Evolutionary conservation across 2,329 filamentous ascomycete species (phyloP).

Genomic region (Pseudocercospora pini-densiflorae): DNA sequence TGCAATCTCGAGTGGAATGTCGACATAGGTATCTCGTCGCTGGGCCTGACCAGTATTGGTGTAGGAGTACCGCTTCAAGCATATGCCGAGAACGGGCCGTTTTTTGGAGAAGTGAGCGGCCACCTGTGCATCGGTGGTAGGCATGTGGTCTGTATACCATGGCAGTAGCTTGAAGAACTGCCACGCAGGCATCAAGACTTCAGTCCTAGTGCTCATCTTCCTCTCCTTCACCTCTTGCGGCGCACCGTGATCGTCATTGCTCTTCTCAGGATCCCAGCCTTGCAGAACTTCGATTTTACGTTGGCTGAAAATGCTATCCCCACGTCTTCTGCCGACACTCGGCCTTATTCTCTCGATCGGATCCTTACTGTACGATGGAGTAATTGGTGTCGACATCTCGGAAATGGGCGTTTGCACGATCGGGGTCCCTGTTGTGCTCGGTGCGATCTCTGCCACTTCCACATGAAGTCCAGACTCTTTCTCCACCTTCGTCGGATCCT

Average conservation of each 20-base stretch:
- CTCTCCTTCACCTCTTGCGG: slow-evolving; percentile 27
- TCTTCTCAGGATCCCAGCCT: slow-evolving; percentile 49
- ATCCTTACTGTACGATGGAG: slow-evolving; percentile 32
- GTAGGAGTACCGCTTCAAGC: slow-evolving; percentile 87
- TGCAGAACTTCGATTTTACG: slow-evolving; percentile 40
- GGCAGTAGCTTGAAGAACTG: slow-evolving; percentile 95
- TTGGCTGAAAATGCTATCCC: slow-evolving; percentile 57
- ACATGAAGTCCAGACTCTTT: slow-evolving; percentile 47
- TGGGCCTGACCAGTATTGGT: slow-evolving; percentile 69
- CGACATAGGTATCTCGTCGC: slow-evolving; percentile 80
- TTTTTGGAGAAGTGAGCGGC: slow-evolving; percentile 83
- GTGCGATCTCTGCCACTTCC: slow-evolving; percentile 48
- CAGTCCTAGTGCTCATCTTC: slow-evolving; percentile 60
- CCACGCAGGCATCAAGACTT: slow-evolving; percentile 95
- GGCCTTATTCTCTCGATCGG: slow-evolving; percentile 41
- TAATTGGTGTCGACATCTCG: slow-evolving; percentile 25
- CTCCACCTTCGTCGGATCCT: slow-evolving; percentile 27
- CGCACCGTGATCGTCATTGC: slow-evolving; percentile 39
- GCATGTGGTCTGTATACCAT: slow-evolving; percentile 78
- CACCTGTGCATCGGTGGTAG: slow-evolving; percentile 74
- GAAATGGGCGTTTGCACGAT: slow-evolving; percentile 29
- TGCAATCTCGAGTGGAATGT: slow-evolving; percentile 83
- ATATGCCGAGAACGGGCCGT: slow-evolving; percentile 87
- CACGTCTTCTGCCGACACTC: slow-evolving; percentile 45
- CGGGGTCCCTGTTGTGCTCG: slow-evolving; percentile 37